phyloP scores from a whole-genome alignment of 2,329 filamentous ascomycete species.

The Penicillium concentricum region DNA sequence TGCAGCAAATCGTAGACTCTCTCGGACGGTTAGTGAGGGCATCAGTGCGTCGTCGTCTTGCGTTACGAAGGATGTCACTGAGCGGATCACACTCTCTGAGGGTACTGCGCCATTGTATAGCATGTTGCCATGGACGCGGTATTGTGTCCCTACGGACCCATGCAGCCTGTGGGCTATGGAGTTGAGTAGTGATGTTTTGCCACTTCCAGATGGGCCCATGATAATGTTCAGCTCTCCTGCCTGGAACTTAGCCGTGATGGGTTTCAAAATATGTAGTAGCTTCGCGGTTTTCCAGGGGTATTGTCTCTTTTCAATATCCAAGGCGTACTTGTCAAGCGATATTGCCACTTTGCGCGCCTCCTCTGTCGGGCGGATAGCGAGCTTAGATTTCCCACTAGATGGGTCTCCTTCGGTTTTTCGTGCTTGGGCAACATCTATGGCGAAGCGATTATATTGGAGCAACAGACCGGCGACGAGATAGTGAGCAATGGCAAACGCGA shows the following conservation, averaged over 20 bases:
- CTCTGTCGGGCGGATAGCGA: constrained; percentile 54
- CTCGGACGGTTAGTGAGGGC: constrained; percentile 71
- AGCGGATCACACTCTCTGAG: constrained; percentile 66
- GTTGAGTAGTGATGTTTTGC: constrained; percentile 73
- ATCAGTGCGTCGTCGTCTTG: constrained; percentile 76
- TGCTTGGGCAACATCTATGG: constrained; percentile 68
- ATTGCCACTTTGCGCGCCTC: constrained; percentile 64
- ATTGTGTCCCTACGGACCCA: constrained; percentile 61
- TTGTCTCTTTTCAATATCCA: constrained; percentile 64
- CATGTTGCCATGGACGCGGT: constrained; percentile 61
- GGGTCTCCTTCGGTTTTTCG: constrained; percentile 59
- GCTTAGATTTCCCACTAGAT: constrained; percentile 69
- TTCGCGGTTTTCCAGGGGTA: constrained; percentile 47
- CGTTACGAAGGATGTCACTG: constrained; percentile 73
- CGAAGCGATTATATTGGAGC: constrained; percentile 63
- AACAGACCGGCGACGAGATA: constrained; percentile 60
- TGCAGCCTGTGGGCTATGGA: constrained; percentile 68
- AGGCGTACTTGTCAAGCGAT: constrained; percentile 61
- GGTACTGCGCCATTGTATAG: constrained; percentile 69
- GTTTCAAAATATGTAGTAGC: constrained; percentile 58
- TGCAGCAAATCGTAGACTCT: constrained; percentile 70
- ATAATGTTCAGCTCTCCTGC: constrained; percentile 71
- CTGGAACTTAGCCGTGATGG: constrained; percentile 65
- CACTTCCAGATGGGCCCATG: constrained; percentile 76
- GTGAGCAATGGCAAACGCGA: constrained; percentile 64